A percentile compares a stretch with the other conserved stretches of the same genome.
phyloP scores from a whole-genome alignment of 2,329 filamentous ascomycete species.

The Cladosporium sp. region DNA sequence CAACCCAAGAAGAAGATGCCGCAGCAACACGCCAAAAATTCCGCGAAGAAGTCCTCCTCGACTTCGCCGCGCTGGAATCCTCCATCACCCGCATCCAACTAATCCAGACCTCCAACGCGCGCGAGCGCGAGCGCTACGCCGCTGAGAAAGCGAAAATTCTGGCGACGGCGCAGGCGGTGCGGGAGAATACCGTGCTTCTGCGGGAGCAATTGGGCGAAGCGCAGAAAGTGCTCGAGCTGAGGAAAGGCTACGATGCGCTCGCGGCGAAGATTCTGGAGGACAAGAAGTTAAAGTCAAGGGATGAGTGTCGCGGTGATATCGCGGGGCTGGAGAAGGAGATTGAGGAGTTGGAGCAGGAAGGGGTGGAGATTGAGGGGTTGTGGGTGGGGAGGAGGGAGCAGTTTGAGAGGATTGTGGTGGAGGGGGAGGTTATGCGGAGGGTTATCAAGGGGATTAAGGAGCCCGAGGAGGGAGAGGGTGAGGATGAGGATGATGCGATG shows the following conservation, averaged over 20 bases:
- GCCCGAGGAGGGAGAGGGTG: conserved; percentile 78
- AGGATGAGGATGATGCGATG: conserved; percentile 64
- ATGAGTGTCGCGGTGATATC: conserved; percentile 77
- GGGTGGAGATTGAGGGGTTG: conserved; percentile 74
- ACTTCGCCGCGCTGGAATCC: conserved; percentile 86
- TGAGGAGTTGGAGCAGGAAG: conserved; percentile 80
- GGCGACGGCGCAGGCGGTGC: conserved; percentile 74
- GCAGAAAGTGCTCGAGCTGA: conserved; percentile 71
- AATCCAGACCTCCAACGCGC: conserved; percentile 77
- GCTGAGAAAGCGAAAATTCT: conserved; percentile 78
- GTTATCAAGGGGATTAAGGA: conserved; percentile 95
- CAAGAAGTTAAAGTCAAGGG: conserved; percentile 75
- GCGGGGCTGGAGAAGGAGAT: conserved; percentile 87
- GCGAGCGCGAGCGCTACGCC: conserved; percentile 81
- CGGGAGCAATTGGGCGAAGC: conserved; percentile 75
- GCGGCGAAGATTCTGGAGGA: conserved; percentile 86
- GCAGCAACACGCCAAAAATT: conserved; percentile 54
- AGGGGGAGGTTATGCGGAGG: conserved; percentile 81
- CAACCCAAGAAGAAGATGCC: conserved; percentile 47
- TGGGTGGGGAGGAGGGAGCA: conserved; percentile 85
- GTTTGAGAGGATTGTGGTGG: conserved; percentile 85
- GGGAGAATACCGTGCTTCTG: conserved; percentile 71
- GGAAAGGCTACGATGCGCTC: conserved; percentile 84
- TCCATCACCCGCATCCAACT: conserved; percentile 87
- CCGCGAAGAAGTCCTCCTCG: conserved; percentile 79